Percentiles rank a stretch among this genome's conserved stretches.
Evolutionary conservation across 495 filamentous ascomycete species (phyloP).

Genomic region (Penicillium daleae): DNA sequence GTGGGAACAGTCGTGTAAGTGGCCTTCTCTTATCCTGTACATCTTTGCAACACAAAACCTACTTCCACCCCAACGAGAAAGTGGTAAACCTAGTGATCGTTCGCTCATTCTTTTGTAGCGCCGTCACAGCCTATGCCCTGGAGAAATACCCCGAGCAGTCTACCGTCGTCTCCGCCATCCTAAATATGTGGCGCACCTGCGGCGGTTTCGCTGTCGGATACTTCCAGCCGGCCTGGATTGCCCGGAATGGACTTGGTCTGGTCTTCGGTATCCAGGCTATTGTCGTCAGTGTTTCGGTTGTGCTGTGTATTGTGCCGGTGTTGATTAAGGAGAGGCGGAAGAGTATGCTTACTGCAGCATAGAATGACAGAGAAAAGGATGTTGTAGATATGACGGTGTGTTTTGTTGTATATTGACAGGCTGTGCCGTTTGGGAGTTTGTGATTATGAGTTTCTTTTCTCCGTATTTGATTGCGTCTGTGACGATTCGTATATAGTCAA

Average conservation of each 20-base stretch:
- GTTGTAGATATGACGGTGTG: background rate
- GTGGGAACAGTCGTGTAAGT: slow-evolving; percentile 43
- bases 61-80: background rate
- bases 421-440: background rate
- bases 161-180: slow-evolving; percentile 44
- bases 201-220: slow-evolving; percentile 53
- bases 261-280: slow-evolving; percentile 51
- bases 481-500: background rate
- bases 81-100: background rate
- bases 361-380: background rate
- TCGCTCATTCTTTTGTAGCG: slow-evolving; percentile 19
- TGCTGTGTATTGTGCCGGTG: slow-evolving; percentile 41
- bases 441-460: background rate
- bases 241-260: slow-evolving; percentile 41
- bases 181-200: slow-evolving; percentile 50
- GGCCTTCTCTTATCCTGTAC: no score
- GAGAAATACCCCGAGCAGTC: slow-evolving; percentile 50
- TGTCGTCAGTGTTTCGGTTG: slow-evolving; percentile 36
- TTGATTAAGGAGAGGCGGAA: slow-evolving; percentile 18
- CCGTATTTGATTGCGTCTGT: background rate
- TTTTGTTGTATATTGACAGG: background rate
- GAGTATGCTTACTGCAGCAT: background rate
- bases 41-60: background rate
- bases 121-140: slow-evolving; percentile 44
- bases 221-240: slow-evolving; percentile 51